phyloP scores from a whole-genome alignment of 331 rosid genomes.

The Quercus phellos region DNA sequence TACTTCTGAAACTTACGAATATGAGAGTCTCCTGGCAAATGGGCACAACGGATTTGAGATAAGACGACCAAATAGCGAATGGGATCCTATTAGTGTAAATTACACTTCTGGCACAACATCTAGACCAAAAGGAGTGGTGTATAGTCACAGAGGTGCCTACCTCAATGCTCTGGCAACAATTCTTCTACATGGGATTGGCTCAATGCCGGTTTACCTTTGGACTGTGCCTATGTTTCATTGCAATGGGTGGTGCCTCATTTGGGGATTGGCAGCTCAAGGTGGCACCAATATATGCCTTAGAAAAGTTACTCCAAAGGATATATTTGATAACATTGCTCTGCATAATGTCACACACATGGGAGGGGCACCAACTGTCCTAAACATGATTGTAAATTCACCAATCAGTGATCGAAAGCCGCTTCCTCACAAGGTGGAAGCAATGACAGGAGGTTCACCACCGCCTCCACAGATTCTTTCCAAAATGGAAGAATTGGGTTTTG shows the following conservation, averaged over 20 bases:
- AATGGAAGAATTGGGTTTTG: conserved; percentile 73
- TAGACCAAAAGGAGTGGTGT: conserved; percentile 63
- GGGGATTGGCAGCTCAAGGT: conserved; percentile 67
- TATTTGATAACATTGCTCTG: conserved; percentile 35
- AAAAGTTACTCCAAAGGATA: conserved; percentile 40
- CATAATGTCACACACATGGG: conserved; percentile 62
- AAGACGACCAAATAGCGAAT: conserved; percentile 48
- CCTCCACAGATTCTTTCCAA: conserved; percentile 51
- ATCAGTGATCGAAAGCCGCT: conserved; percentile 23
- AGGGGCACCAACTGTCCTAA: conserved; percentile 63
- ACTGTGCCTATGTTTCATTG: conserved; percentile 61
- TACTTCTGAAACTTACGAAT: conserved; percentile 31
- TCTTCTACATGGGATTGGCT: conserved; percentile 43
- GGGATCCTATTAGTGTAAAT: conserved; percentile 60
- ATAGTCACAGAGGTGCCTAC: conserved; percentile 58
- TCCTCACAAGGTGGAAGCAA: conserved; percentile 40
- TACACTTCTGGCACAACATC: conserved; percentile 74
- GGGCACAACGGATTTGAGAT: conserved; percentile 36
- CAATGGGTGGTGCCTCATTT: conserved; percentile 66
- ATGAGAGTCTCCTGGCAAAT: conserved; percentile 35
- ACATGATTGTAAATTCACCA: conserved; percentile 49
- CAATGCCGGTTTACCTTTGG: conserved; percentile 57
- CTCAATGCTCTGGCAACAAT: conserved; percentile 50
- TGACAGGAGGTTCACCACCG: conserved; percentile 70
- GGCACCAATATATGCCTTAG: conserved; percentile 51